Evolutionary conservation across 495 filamentous ascomycete species (phyloP), one percentile per base, ranked within the genome.

Genomic region (Penicillium diatomitis): DNA sequence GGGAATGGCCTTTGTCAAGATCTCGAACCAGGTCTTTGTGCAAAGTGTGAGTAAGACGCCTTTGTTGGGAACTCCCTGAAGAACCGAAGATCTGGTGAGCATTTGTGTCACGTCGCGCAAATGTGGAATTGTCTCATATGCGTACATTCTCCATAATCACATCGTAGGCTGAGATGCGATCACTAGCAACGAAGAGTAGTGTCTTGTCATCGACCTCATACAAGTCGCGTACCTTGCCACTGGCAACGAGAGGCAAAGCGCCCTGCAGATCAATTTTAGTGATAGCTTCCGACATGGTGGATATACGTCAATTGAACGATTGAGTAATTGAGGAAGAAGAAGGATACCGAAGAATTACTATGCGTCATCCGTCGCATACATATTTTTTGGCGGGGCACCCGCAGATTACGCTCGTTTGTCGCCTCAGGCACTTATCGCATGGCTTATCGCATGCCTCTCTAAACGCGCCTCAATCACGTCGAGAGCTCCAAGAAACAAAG

Each of bases 151-250:
- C 73, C 80, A 95, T 83, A 54, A 95, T 80, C 55, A 95, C 87
- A 77, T 96, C 91, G 73, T 87, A 95, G 44, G 91, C 91, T 46
- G 87, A 95, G 69, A 96, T 94, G 52, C 91, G 85, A 66, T 98
- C 91, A 20, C 84, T 86, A 11, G 92, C 83, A 37, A 94, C 82
- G 66, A 98, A 94, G 37, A 96, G 83, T 5, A 96, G 77, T 2
- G 84, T 87, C 46, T 81, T 70, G 27, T 82, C 72, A 63, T 89
- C 82, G 46, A 94, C 67, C 47, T 80, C 75, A 60, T 88, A 96
- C 20, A 96, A 68, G 57, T 90, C 86, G 52, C 89, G 80, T 37
- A 95, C 88, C 70, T 95, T 95, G 49, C 88, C 84, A 31, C 74
- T 70, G 35, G 79, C 77, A 35, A 86, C 54, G 10, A 80, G 71